Conservation (phyloP, 1,284 basidiomycete species). For the Rhodotorula sp. region DNA sequence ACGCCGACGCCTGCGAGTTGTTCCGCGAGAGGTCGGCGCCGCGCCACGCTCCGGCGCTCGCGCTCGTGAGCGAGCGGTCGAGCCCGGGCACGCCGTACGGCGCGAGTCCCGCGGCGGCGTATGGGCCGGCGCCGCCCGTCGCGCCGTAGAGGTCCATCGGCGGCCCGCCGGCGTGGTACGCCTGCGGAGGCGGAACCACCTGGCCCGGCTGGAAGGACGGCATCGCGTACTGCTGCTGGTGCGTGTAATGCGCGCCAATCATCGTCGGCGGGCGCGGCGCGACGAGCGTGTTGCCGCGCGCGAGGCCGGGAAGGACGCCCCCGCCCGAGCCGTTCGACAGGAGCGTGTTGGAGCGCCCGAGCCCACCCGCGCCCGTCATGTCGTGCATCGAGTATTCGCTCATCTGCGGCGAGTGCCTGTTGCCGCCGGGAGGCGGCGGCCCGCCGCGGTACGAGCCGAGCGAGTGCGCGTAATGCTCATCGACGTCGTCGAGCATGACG, state of each 20-base stretch:
- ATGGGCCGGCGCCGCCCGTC: conserved; percentile 10
- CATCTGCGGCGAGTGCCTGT: conserved; percentile 37
- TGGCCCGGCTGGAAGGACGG: conserved; percentile 45
- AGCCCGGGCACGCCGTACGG: conserved; percentile 4
- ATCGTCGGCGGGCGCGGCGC: conserved; percentile 51
- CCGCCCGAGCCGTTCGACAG: conserved; percentile 28
- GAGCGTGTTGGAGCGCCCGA: conserved; percentile 40
- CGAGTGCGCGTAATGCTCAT: conserved; percentile 47
- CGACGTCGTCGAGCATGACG: conserved; percentile 48
- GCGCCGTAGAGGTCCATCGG: conserved; percentile 22
- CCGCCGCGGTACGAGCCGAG: conserved; percentile 40
- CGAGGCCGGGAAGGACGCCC: conserved; percentile 35
- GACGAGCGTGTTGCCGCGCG: conserved; percentile 46
- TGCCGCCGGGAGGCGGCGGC: conserved; percentile 9
- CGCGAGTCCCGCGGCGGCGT: background rate
- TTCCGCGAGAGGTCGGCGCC: conserved; percentile 2
- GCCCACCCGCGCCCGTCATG: conserved; percentile 8
- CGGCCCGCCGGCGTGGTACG: background rate
- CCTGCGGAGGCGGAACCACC: conserved; percentile 25
- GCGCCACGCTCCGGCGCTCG: conserved; percentile 15
- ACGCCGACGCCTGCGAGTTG: conserved; percentile 21
- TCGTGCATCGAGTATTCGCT: conserved; percentile 31
- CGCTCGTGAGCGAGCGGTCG: conserved; percentile 15
- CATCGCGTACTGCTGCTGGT: conserved; percentile 33
- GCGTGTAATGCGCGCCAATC: conserved; percentile 49